Base-by-base conservation (phyloP, 2,329 filamentous ascomycete species). In the Claviceps humidiphila region DNA sequence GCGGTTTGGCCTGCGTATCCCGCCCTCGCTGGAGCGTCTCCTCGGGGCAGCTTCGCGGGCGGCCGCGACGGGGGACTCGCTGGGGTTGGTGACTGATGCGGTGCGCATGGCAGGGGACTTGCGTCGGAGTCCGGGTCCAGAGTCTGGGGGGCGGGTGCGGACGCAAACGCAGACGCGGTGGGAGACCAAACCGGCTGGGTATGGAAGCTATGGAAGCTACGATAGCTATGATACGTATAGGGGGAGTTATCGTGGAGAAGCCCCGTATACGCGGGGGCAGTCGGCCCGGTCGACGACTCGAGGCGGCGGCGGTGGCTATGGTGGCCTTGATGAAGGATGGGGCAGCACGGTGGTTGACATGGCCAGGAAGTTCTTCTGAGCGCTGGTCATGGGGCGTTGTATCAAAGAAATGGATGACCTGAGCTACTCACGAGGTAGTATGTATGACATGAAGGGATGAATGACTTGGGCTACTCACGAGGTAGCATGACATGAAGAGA, bases 1-100 rank as follows among this genome's bases (percentile, higher is more conserved):
- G 40, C 81, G 83, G 63, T 86, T 96, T 66, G 90, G 90, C 22
- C 74, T 97, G 55, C 77, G 84, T 56, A 68, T 95, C 57, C 90
- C 90, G 1, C 73, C 74, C 5, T 68, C 74, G 13, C 63, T 89
- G 54, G 74, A 81, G 69, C 72, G 74, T 61, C 72, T 80, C 73
- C 65, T 83, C 38, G 77, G 77, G 57, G 58, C 76, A 53, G 77
- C 77, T 44, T 72, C 70, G 11, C 70, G 69, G 50, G 75, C 75
- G 47, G 72, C 72, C 47, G 72, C 72, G 47, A 63, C 68, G 2
- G 74, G 76, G 47, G 72, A 72, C 56, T 66, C 70, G 7, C 58
- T 73, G 34, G 76, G 77, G 16, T 64, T 79, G 34, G 71, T 80
- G 41, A 69, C 74, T 56, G 77, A 81, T 60, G 77, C 77, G 44